Base-by-base conservation (phyloP, 2,329 filamentous ascomycete species). In the Neofusicoccum umdonicola region DNA sequence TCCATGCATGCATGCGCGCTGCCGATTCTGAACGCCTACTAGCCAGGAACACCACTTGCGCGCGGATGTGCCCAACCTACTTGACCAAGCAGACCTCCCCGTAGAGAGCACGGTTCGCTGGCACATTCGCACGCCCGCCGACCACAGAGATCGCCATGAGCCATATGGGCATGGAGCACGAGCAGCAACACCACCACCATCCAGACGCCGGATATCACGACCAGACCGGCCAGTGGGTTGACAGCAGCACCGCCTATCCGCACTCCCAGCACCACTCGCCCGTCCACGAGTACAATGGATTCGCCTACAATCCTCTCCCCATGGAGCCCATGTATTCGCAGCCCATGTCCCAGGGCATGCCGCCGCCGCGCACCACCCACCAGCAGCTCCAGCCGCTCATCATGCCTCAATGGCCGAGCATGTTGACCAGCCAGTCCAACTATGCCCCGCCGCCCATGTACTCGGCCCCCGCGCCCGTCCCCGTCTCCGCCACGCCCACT, bases 151-250 rank as follows among this genome's bases (percentile, higher is more conserved):
- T 48, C 69, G 71, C 70, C 70, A 78, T 78, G 76, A 78, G 74
- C 71, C 75, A 77, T 68, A 71, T 78, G 69, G 74, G 75, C 66
- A 78, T 78, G 75, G 76, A 78, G 68, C 76, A 77, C 71, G 76
- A 78, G 47, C 74, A 76, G 22, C 69, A 70, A 51, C 68, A 68
- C 17, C 66, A 62, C 19, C 69, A 68, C 35, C 69, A 68, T 34
- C 45, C 35, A 37, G 37, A 64, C 41, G 27, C 54, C 31, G 62
- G 57, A 56, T 68, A 66, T 22, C 73, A 78, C 63, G 76, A 77
- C 66, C 71, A 72, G 58, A 71, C 68, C 65, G 51, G 69, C 42
- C 67, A 65, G 57, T 78, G 77, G 76, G 70, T 73, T 41, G 73
- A 76, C 35, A 69, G 69, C 58, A 66, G 64, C 45, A 68, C 67